phyloP scores from a whole-genome alignment of 2,329 filamentous ascomycete genomes.

The Karstenula rhodostoma region DNA sequence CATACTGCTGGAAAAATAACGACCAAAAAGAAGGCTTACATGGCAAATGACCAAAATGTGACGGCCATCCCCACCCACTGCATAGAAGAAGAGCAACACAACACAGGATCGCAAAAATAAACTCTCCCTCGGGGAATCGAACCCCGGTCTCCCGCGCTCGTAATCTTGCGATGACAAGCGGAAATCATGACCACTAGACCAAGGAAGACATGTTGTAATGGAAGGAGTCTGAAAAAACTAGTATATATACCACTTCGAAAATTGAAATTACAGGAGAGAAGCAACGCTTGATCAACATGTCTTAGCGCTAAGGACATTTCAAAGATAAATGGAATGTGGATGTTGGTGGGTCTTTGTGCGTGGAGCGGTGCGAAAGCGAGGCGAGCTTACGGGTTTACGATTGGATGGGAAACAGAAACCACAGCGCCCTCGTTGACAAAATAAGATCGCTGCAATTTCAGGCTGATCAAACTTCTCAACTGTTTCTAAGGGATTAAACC shows the following conservation, averaged over 20 bases:
- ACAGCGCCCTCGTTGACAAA: neutral
- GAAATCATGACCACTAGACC: constrained; percentile 35
- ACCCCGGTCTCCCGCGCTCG: constrained; percentile 37
- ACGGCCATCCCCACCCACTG: too few species aligned
- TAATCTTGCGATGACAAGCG: constrained; percentile 26
- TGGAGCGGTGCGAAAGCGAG: neutral
- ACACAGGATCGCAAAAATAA: neutral
- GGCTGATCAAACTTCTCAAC: neutral
- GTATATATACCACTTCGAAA: too few species aligned
- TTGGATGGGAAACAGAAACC: neutral
- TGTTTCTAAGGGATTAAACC: neutral
- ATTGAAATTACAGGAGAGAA: too few species aligned
- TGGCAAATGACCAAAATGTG: too few species aligned
- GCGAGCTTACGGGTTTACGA: neutral
- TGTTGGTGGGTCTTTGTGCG: neutral
- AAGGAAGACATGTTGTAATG: constrained; percentile 24
- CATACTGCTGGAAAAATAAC: too few species aligned
- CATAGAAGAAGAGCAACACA: too few species aligned
- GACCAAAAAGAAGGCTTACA: too few species aligned
- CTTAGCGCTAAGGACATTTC: too few species aligned
- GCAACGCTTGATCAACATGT: too few species aligned
- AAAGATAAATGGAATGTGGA: neutral
- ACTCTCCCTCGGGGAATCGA: constrained; percentile 32
- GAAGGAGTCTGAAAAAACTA: neutral
- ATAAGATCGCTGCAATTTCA: too few species aligned